These are phyloP conservation scores for Rhizopogon vulgaris DNA, from an alignment of 768 basidiomycete species.

Conservation along the genomic window DNA sequence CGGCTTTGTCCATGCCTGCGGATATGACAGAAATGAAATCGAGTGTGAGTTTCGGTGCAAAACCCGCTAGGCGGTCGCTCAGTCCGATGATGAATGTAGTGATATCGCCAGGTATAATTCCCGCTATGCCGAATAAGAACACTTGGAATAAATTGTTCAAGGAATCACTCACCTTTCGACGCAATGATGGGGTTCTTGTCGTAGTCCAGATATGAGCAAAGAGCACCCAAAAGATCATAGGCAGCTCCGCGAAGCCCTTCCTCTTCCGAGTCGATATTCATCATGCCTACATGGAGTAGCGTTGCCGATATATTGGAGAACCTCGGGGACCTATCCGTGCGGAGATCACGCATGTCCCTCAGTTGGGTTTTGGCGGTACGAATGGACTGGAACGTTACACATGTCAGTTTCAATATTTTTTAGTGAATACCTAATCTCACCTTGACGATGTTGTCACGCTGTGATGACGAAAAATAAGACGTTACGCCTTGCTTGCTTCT, in stretches of 20 bases:
- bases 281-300: constrained; percentile 79
- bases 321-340: constrained; percentile 63
- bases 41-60: constrained; percentile 77
- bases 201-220: constrained; percentile 72
- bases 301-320: constrained; percentile 84
- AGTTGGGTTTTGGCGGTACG: constrained; percentile 69
- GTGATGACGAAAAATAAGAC: constrained; percentile 67
- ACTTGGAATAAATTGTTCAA: neutral
- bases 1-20: constrained; percentile 48
- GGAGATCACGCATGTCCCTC: constrained; percentile 44
- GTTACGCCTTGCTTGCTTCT: constrained; percentile 65
- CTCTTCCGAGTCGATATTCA: constrained; percentile 68
- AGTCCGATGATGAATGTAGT: constrained; percentile 55
- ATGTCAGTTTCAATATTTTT: neutral
- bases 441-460: constrained; percentile 71
- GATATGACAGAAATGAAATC: constrained; percentile 88
- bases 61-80: constrained; percentile 66
- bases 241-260: constrained; percentile 75
- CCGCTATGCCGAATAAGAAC: constrained; percentile 35
- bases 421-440: constrained; percentile 27
- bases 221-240: constrained; percentile 71
- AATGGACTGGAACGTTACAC: constrained; percentile 43
- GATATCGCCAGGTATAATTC: constrained; percentile 65
- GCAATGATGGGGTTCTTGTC: constrained; percentile 68
- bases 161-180: constrained; percentile 48